phyloP scores from a whole-genome alignment of 805 yeast species.

The Nakazawaea ishiwadae region DNA sequence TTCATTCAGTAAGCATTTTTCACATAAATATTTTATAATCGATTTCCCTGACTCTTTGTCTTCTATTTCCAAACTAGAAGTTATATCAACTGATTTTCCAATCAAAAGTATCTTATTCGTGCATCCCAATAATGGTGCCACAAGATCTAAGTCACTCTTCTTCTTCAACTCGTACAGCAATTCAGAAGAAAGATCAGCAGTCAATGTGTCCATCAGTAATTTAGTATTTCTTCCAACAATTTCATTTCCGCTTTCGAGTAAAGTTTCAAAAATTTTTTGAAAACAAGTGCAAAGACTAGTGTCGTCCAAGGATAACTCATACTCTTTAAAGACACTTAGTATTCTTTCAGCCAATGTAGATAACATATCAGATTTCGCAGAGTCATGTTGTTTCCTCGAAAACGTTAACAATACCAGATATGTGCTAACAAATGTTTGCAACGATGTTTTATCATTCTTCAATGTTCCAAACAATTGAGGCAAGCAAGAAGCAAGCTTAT shows the following conservation, averaged over 20 bases:
- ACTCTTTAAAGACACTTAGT: not conserved
- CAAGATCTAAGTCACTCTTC: not conserved
- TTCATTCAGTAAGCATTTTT: constrained; percentile 15
- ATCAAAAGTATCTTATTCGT: constrained; percentile 17
- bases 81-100: constrained; percentile 18
- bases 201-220: constrained; percentile 14
- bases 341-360: not conserved
- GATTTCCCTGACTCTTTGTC: constrained; percentile 5
- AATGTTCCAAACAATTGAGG: constrained; percentile 22
- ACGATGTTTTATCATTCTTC: constrained; percentile 17
- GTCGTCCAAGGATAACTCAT: not conserved
- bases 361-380: not conserved
- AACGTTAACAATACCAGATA: not conserved
- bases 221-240: constrained; percentile 19
- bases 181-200: constrained; percentile 12
- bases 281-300: not conserved
- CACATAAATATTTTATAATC: constrained; percentile 17
- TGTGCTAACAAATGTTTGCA: constrained; percentile 7
- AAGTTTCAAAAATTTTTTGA: not conserved
- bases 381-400: not conserved
- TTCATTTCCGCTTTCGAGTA: constrained; percentile 15
- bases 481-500: constrained; percentile 15
- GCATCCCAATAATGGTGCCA: not conserved
- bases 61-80: constrained; percentile 18
- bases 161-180: constrained; percentile 11